Conservation (phyloP, 352 stramenopile species). For the Peronospora farinosa region DNA sequence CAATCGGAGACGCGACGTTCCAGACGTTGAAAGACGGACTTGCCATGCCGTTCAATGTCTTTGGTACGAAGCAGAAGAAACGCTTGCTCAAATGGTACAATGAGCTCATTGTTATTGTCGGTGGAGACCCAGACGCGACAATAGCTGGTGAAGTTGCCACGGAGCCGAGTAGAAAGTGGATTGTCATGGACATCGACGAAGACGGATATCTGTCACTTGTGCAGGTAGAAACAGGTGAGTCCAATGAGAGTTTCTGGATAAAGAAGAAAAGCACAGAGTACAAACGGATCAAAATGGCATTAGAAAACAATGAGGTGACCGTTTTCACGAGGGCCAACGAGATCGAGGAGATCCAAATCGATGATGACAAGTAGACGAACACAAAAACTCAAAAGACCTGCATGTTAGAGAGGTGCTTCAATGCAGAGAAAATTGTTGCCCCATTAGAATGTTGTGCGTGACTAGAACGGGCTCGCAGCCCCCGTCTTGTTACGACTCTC, state of each 20-base stretch:
- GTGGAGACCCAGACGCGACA: constrained; percentile 36
- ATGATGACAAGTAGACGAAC: constrained; percentile 24
- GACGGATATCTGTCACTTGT: constrained; percentile 74
- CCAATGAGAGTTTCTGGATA: constrained; percentile 59
- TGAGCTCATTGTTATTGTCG: constrained; percentile 58
- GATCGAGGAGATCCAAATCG: constrained; percentile 42
- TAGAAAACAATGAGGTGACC: constrained; percentile 51
- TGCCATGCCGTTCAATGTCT: constrained; percentile 78
- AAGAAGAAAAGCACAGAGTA: constrained; percentile 60
- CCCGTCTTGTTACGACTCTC: constrained; percentile 74
- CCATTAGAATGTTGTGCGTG: neutral
- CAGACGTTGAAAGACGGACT: constrained; percentile 72
- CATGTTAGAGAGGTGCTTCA: constrained; percentile 20
- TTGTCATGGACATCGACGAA: constrained; percentile 62
- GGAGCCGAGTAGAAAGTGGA: constrained; percentile 38
- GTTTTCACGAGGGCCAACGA: constrained; percentile 50
- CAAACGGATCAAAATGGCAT: constrained; percentile 60
- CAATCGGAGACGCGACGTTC: constrained; percentile 53
- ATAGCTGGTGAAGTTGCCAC: constrained; percentile 14
- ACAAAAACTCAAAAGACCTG: constrained; percentile 5
- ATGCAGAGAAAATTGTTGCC: constrained; percentile 7
- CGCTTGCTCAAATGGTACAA: constrained; percentile 81
- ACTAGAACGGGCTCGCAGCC: constrained; percentile 23
- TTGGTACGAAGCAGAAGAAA: constrained; percentile 81
- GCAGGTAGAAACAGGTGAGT: constrained; percentile 58